A percentile compares a stretch with the other conserved stretches of the same genome.
phyloP scores from a whole-genome alignment of 345 rosid genomes.

The Cardamine chenopodiifolia region DNA sequence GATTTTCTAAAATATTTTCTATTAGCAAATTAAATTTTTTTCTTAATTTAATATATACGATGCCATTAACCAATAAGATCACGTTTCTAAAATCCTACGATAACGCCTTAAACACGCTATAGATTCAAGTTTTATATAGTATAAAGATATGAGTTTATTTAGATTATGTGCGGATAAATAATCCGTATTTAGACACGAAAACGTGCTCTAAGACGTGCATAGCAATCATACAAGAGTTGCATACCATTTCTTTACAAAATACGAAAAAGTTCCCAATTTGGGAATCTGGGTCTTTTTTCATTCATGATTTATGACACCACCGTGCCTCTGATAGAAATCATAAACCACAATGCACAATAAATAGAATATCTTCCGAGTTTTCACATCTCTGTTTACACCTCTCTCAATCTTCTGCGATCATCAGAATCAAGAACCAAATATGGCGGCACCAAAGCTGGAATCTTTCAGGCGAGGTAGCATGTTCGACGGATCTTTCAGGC shows the following conservation, averaged over 20 bases:
- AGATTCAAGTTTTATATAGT: too few species aligned
- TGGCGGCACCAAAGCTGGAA: constrained; percentile 43
- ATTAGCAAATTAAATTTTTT: too few species aligned
- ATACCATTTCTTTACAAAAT: constrained; percentile 13
- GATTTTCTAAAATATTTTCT: too few species aligned
- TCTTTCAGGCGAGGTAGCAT: constrained; percentile 41
- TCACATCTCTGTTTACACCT: constrained; percentile 3
- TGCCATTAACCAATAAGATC: too few species aligned
- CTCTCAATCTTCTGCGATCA: constrained; percentile 7
- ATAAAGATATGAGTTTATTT: background rate
- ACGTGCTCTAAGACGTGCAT: constrained; percentile 41
- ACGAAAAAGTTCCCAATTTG: background rate
- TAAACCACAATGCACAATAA: constrained; percentile 19
- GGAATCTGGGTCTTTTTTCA: constrained; percentile 9
- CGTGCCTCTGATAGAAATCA: constrained; percentile 16
- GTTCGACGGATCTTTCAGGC: constrained; percentile 44
- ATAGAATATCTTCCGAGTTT: background rate
- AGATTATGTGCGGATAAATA: constrained; percentile 10
- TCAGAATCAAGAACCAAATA: constrained; percentile 28
- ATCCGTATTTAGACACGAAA: constrained; percentile 25
- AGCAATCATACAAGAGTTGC: constrained; percentile 31
- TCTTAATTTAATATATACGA: too few species aligned
- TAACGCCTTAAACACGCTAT: too few species aligned
- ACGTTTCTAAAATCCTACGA: too few species aligned
- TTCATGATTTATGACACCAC: constrained; percentile 1